phyloP scores from a whole-genome alignment of 331 rosid genomes.

The Cydonia oblonga region DNA sequence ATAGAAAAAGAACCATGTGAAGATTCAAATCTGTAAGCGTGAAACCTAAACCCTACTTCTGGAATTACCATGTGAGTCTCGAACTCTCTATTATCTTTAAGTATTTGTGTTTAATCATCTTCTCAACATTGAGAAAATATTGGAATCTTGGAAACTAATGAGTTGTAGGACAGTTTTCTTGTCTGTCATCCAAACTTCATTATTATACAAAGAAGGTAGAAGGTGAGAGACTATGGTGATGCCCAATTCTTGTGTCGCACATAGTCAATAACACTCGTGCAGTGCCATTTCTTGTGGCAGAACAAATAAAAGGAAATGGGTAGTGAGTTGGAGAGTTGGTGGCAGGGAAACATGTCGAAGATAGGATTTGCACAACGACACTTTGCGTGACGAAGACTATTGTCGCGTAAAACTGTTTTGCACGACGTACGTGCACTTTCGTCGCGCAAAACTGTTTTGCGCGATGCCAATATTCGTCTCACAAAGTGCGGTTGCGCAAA shows the following conservation, averaged over 20 bases:
- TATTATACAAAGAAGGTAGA: neutral
- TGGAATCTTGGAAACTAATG: neutral
- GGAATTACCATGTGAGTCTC: neutral
- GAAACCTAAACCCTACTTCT: neutral
- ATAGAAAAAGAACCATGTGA: neutral
- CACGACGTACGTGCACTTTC: too few relatives aligned
- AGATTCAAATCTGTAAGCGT: neutral
- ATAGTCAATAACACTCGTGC: constrained; percentile 8
- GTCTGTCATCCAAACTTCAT: neutral
- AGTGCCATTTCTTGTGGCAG: neutral
- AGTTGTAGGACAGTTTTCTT: too few relatives aligned
- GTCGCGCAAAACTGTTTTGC: too few relatives aligned
- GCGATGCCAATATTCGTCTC: too few relatives aligned
- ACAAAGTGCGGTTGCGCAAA: too few relatives aligned
- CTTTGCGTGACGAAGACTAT: too few relatives aligned
- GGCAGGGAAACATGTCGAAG: neutral
- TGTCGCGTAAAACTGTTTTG: too few relatives aligned
- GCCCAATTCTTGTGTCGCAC: neutral
- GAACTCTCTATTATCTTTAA: neutral
- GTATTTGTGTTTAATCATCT: neutral
- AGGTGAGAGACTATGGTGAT: neutral
- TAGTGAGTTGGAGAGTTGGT: neutral
- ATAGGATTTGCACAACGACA: too few relatives aligned
- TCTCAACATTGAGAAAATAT: neutral
- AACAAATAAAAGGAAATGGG: neutral